Evolutionary conservation across 176 grass and related monocot species (phyloP), one percentile per base, ranked within the genome.

Genomic region (Hordeum marinum): DNA sequence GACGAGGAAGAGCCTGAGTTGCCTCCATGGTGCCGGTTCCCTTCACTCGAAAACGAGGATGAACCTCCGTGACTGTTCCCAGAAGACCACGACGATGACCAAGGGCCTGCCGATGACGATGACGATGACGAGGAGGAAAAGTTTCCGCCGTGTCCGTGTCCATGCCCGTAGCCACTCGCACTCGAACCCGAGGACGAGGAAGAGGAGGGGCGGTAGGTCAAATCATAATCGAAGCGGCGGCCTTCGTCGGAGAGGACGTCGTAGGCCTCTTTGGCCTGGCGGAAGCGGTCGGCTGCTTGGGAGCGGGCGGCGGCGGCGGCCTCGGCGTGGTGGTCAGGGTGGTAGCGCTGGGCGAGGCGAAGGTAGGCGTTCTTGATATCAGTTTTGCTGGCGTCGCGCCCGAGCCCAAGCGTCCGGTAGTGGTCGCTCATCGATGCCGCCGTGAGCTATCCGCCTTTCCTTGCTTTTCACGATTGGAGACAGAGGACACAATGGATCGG

Each of bases 301-400:
- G 21, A 37, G n/a, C 37, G 39, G 39, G 5, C 37, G 11, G 68
- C 39, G 37, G 21, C 68, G 39, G 13, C 68, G 39, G 11, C 68
- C 5, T 72, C 21, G 68, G 11, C 40, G 36, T 72, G 68, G 68
- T 72, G 68, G 39, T 72, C 68, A 6, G 39, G 68, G 21, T 72
- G 68, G 68, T 72, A 43, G 68, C 68, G 21, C 0, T 43, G 39
- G 39, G 68, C 68, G n/a, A 72, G 68, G 20, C 68, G 68, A 37
- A 72, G 24, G 68, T 42, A 72, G 40, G 68, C 68, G 39, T 43
- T 72, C 68, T 72, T 72, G 39, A 72, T 72, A 37, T 43, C 68
- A 6, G 11, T 37, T 37, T 72, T 43, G 39, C 11, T 72, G 39
- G 68, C 37, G 39, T 42, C 0, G 68, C n/a, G 68, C 37, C 7